Evolutionary conservation across 768 basidiomycete species (phyloP), one percentile per base, ranked within the genome.

Genomic region (Leccinum obscurum): DNA sequence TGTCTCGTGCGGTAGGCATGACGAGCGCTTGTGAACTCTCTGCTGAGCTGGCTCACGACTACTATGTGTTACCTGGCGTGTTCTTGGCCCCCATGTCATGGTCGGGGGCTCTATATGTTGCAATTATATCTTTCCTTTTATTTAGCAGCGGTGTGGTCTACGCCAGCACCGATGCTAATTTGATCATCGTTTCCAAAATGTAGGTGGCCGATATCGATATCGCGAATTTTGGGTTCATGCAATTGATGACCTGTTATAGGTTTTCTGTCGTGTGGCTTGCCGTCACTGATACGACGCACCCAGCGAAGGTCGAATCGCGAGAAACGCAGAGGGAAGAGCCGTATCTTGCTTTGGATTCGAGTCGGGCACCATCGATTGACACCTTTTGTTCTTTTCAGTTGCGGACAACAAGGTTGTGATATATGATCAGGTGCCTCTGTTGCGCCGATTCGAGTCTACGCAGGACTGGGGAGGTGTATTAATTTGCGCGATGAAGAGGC

Each of bases 211-310:
- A 28, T 28, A 28, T 28, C 13, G 22, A 14, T 41, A 4, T 32
- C 6, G 20, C 34, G 5, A 8, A 7, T 20, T 59, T 57, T 49
- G 46, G 8, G 22, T 46, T 35, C 34, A 14, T 49, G 3, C 15
- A 39, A 17, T 46, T 64, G 58, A 64, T 24, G 14, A 63, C 57
- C 14, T 24, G 13, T 7, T 46, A 2, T 54, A 85, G 84, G 81
- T 88, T 89, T 75, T 83, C 86, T 4, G 77, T 89, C 6, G 83
- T 81, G 14, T 90, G 87, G 86, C 76, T 89, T 22, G 76, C 80
- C 3, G 82, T 87, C 32, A 34, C 32, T 34, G 32, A 34, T 34
- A 34, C 32, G 32, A 34, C 32, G 32, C 28, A 34, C 32, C 32
- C 32, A 34, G 32, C 32, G 32, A 34, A 34, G 32, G 32, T 34